Evolutionary conservation across 345 rosid genomes (phyloP).

Genomic region (Rhizophora apiculata): DNA sequence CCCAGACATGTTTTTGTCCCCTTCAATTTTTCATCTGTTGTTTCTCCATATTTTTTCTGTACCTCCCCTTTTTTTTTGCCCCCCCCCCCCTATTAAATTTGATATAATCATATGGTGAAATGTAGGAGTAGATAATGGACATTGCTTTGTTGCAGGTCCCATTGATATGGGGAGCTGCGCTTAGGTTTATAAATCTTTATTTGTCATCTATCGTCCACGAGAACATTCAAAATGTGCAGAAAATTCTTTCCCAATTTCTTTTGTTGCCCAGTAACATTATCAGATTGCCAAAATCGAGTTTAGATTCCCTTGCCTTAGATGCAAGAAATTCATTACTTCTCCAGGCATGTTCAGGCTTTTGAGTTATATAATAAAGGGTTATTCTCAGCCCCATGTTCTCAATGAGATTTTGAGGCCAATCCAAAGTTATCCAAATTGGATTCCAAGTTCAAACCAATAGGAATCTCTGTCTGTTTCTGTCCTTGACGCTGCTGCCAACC

Average conservation of each 20-base stretch:
- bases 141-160: conserved; percentile 48
- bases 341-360: too few relatives aligned
- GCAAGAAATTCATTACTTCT: not conserved
- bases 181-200: conserved; percentile 38
- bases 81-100: conserved; percentile 1
- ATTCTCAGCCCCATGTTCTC: not conserved
- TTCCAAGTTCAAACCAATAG: not conserved
- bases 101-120: conserved; percentile 28
- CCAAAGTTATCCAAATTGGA: not conserved
- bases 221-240: conserved; percentile 53
- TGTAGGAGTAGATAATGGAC: conserved; percentile 48
- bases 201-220: conserved; percentile 39
- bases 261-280: not conserved
- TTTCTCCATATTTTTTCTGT: conserved; percentile 28
- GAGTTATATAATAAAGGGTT: too few relatives aligned
- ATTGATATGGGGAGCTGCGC: conserved; percentile 36
- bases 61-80: conserved; percentile 14
- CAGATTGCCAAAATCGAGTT: not conserved
- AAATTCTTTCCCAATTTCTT: conserved; percentile 22
- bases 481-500: too few relatives aligned
- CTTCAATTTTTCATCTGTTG: conserved; percentile 3
- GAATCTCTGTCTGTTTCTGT: too few relatives aligned
- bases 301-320: not conserved
- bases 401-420: not conserved
- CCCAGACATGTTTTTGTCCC: conserved; percentile 14